Evolutionary conservation across 805 yeast genomes (phyloP).

Genomic region (Priceomyces melissophilus): DNA sequence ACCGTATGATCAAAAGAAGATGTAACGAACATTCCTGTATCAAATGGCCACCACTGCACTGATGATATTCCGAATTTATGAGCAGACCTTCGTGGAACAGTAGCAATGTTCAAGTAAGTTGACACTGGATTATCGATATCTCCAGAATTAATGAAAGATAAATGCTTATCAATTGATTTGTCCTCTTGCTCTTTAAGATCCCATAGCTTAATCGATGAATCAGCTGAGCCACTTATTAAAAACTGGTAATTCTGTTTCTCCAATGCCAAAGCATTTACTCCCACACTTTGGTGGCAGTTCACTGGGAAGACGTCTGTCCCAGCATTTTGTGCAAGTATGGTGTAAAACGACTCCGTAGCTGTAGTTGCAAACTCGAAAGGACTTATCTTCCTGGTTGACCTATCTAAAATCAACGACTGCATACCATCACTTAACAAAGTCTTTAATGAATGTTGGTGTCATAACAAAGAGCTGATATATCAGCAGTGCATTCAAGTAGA

Average conservation of each 20-base stretch:
- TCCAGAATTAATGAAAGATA: slow-evolving; percentile 20
- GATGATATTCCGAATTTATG: slow-evolving; percentile 75
- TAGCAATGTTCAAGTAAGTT: slow-evolving; percentile 24
- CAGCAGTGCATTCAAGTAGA: too few relatives aligned
- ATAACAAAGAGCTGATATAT: too few relatives aligned
- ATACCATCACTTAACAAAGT: slow-evolving; percentile 14
- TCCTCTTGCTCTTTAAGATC: slow-evolving; percentile 36
- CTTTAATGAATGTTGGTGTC: too few relatives aligned
- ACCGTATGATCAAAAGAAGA: slow-evolving; percentile 77
- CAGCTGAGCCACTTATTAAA: slow-evolving; percentile 70
- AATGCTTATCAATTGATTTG: slow-evolving; percentile 10
- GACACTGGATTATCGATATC: slow-evolving; percentile 32
- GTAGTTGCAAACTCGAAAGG: slow-evolving; percentile 34
- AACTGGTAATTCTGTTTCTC: slow-evolving; percentile 46
- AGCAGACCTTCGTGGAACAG: slow-evolving; percentile 35
- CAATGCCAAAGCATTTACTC: slow-evolving; percentile 56
- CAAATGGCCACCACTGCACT: slow-evolving; percentile 85
- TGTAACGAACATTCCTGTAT: slow-evolving; percentile 80
- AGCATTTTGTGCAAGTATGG: slow-evolving; percentile 21
- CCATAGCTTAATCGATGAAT: slow-evolving; percentile 67
- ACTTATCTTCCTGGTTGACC: slow-evolving; percentile 24
- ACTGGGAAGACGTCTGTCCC: slow-evolving; percentile 32
- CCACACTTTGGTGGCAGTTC: slow-evolving; percentile 47
- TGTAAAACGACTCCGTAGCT: slow-evolving; percentile 34
- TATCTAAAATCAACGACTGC: slow-evolving; percentile 38